These are phyloP conservation scores for Vaccinium macrocarpon DNA, from an alignment of 148 eudicot genomes.

Conservation along the genomic window DNA sequence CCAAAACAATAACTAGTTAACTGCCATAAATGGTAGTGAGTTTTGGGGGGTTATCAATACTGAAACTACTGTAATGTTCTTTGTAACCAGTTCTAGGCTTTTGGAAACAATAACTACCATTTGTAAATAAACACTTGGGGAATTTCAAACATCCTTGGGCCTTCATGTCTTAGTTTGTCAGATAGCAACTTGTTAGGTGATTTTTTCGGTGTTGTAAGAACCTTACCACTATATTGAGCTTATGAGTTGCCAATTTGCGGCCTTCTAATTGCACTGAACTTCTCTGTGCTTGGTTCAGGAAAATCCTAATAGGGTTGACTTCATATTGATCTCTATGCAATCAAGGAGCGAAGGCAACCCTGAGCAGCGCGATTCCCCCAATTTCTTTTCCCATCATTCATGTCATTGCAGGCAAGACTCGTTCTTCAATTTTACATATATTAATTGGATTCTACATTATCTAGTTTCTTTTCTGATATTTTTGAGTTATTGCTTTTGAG, in stretches of 20 bases:
- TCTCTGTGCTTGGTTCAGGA: slow-evolving; percentile 36
- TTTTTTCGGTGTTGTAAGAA: not conserved
- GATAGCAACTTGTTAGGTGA: not conserved
- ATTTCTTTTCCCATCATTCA: slow-evolving; percentile 64
- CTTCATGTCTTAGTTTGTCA: not conserved
- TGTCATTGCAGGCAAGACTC: slow-evolving; percentile 78
- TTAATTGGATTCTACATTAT: not conserved
- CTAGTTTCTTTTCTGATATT: not conserved
- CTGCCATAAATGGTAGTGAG: not conserved
- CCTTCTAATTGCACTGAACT: slow-evolving; percentile 15
- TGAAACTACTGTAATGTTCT: not conserved
- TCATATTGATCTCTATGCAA: slow-evolving; percentile 61
- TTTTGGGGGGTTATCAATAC: not conserved
- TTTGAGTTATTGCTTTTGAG: not conserved
- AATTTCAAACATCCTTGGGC: not conserved
- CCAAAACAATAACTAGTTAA: not conserved
- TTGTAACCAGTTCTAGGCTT: not conserved
- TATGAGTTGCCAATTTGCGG: not conserved
- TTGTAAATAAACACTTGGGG: not conserved
- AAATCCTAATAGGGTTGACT: slow-evolving; percentile 52
- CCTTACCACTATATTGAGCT: not conserved
- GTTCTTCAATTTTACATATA: not conserved
- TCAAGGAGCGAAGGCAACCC: slow-evolving; percentile 32
- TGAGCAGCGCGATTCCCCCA: slow-evolving; percentile 28
- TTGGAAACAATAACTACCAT: not conserved